Percentiles rank a stretch among this genome's conserved stretches.
Conservation (phyloP, 2,329 filamentous ascomycete genomes). For the Arthrobotrys sphaeroides region DNA sequence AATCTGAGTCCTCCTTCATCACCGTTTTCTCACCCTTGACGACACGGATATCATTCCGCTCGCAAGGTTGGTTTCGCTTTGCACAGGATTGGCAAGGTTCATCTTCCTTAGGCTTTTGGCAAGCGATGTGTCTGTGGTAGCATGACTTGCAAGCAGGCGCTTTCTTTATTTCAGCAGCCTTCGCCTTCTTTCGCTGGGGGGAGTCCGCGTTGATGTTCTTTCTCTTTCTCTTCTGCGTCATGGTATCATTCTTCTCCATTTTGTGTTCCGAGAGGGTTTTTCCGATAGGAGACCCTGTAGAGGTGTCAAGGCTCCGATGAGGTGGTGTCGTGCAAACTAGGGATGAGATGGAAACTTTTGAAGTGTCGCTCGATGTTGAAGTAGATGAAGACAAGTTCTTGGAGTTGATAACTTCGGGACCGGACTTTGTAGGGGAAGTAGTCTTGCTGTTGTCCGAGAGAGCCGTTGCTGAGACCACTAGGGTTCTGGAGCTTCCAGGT, state of each 20-base stretch:
- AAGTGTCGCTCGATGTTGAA: neutral
- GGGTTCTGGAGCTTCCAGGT: neutral
- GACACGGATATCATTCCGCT: slow-evolving; percentile 25
- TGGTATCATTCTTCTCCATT: neutral
- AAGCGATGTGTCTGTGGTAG: slow-evolving; percentile 43
- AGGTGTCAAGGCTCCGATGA: neutral
- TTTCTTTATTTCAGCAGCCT: slow-evolving; percentile 1
- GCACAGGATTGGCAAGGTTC: slow-evolving; percentile 23
- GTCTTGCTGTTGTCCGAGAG: neutral
- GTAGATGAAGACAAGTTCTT: neutral
- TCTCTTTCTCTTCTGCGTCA: slow-evolving; percentile 21
- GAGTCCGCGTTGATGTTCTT: neutral
- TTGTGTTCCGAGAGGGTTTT: neutral
- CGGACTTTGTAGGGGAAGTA: neutral
- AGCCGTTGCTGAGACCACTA: neutral
- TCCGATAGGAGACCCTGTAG: neutral
- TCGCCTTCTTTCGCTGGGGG: slow-evolving; percentile 18
- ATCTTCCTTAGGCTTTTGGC: slow-evolving; percentile 5
- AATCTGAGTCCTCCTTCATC: neutral
- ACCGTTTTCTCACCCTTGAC: slow-evolving; percentile 22
- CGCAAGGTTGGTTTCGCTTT: slow-evolving; percentile 4
- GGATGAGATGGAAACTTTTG: neutral
- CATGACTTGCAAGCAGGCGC: slow-evolving; percentile 38
- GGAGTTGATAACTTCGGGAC: neutral
- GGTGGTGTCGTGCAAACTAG: neutral